Conservation (phyloP, 331 rosid genomes). For the Quercus tomentella region DNA sequence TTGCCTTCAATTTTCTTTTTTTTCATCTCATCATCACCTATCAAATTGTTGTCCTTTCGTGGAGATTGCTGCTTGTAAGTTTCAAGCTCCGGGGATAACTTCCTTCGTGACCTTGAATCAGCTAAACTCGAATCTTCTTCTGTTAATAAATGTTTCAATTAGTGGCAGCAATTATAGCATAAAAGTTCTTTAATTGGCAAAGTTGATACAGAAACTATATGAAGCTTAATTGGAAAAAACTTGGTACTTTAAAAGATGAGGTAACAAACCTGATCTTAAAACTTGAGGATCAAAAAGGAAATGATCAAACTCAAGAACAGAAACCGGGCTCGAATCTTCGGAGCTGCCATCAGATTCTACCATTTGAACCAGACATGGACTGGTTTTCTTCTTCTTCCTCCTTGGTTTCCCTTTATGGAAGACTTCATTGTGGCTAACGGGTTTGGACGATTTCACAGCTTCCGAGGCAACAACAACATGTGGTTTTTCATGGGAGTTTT, state of each 20-base stretch:
- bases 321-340: slow-evolving; percentile 83
- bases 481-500: slow-evolving; percentile 14
- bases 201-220: background rate
- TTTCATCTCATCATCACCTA: slow-evolving; percentile 38
- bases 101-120: slow-evolving; percentile 44
- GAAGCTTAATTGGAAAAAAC: background rate
- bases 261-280: slow-evolving; percentile 53
- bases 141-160: slow-evolving; percentile 15
- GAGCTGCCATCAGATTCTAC: slow-evolving; percentile 41
- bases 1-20: slow-evolving; percentile 19
- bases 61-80: slow-evolving; percentile 20
- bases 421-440: slow-evolving; percentile 9
- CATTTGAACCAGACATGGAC: slow-evolving; percentile 15
- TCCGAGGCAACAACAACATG: slow-evolving; percentile 15
- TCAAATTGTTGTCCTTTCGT: slow-evolving; percentile 36
- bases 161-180: background rate
- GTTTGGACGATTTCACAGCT: slow-evolving; percentile 11
- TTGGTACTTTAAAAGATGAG: background rate
- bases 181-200: background rate
- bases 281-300: slow-evolving; percentile 30
- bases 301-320: slow-evolving; percentile 63
- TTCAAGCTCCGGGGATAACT: slow-evolving; percentile 53
- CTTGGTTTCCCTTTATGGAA: slow-evolving; percentile 20
- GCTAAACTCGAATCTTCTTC: slow-evolving; percentile 24
- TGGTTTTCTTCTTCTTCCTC: slow-evolving; percentile 25